These are phyloP conservation scores for Lodderomyces theae DNA, from an alignment of 1,139 yeast species.

Conservation along the genomic window DNA sequence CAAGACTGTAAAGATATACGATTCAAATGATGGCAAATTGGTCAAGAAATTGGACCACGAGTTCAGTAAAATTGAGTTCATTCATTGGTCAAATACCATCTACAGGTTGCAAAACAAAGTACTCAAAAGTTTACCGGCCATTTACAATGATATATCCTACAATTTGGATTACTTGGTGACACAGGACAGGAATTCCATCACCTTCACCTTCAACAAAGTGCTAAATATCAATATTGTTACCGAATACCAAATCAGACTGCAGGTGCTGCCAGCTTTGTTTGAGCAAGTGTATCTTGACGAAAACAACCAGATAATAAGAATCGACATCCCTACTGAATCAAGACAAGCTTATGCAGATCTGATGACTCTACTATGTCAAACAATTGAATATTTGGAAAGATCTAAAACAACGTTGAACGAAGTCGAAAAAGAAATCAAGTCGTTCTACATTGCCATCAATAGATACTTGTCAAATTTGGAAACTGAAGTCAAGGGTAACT, in stretches of 20 bases:
- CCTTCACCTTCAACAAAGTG: constrained; percentile 33
- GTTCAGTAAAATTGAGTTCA: constrained; percentile 21
- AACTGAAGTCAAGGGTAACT: constrained; percentile 7
- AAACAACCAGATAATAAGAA: constrained; percentile 13
- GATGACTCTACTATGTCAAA: constrained; percentile 30
- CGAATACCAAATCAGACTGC: constrained; percentile 15
- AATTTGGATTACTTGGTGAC: constrained; percentile 26
- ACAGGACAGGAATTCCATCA: constrained; percentile 22
- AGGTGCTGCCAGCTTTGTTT: constrained; percentile 22
- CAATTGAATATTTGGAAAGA: constrained; percentile 28
- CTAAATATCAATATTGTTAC: constrained; percentile 24
- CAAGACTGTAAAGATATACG: constrained; percentile 44
- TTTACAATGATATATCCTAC: constrained; percentile 5
- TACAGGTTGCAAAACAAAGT: constrained; percentile 27
- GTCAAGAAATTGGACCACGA: constrained; percentile 22
- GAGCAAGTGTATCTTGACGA: constrained; percentile 27
- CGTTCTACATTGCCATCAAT: constrained; percentile 40
- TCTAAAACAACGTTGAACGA: constrained; percentile 38
- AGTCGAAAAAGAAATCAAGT: constrained; percentile 37
- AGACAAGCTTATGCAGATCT: constrained; percentile 20
- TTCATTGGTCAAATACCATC: constrained; percentile 23
- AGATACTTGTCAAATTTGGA: constrained; percentile 25
- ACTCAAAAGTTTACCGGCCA: constrained; percentile 27
- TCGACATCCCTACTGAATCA: constrained; percentile 14
- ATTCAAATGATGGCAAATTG: constrained; percentile 47